Conservation (phyloP, 331 rosid genomes). For the Acacia concinna region DNA sequence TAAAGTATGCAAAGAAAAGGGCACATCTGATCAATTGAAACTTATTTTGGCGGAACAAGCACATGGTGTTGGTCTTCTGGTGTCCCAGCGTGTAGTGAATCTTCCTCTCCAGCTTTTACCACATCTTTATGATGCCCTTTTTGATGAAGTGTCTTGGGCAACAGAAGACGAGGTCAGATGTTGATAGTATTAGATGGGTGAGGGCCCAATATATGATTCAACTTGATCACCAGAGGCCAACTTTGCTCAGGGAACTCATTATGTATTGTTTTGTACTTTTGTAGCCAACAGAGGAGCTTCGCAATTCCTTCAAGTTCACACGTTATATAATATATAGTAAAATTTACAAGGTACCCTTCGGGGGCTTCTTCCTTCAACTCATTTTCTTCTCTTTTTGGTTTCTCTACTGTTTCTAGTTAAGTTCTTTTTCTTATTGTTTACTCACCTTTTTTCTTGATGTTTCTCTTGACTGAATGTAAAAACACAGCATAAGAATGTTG, state of each 20-base stretch:
- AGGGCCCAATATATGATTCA: slow-evolving; percentile 28
- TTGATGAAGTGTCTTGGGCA: slow-evolving; percentile 89
- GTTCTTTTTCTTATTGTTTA: not conserved
- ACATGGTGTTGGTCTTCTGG: slow-evolving; percentile 61
- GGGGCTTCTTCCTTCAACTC: slow-evolving; percentile 16
- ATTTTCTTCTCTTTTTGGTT: slow-evolving; percentile 10
- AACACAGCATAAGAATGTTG: slow-evolving; percentile 54
- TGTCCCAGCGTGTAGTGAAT: slow-evolving; percentile 78
- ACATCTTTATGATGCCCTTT: slow-evolving; percentile 79
- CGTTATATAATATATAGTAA: slow-evolving; percentile 57
- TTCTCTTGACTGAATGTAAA: slow-evolving; percentile 29
- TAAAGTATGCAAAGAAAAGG: slow-evolving; percentile 13
- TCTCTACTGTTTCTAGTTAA: slow-evolving; percentile 5
- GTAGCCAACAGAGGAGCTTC: slow-evolving; percentile 81
- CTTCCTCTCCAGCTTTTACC: slow-evolving; percentile 90
- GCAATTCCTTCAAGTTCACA: slow-evolving; percentile 63
- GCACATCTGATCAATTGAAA: slow-evolving; percentile 41
- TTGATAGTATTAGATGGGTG: slow-evolving; percentile 24
- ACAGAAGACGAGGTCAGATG: slow-evolving; percentile 93
- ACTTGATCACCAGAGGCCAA: not conserved
- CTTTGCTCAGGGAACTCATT: slow-evolving; percentile 13
- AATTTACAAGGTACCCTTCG: slow-evolving; percentile 65
- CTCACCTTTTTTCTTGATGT: slow-evolving; percentile 10
- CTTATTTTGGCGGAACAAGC: slow-evolving; percentile 61
- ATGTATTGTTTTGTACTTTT: slow-evolving; percentile 15